Evolutionary conservation across 495 filamentous ascomycete genomes (phyloP), one percentile per base, ranked within the genome.

Genomic region (Aspergillus baeticus): DNA sequence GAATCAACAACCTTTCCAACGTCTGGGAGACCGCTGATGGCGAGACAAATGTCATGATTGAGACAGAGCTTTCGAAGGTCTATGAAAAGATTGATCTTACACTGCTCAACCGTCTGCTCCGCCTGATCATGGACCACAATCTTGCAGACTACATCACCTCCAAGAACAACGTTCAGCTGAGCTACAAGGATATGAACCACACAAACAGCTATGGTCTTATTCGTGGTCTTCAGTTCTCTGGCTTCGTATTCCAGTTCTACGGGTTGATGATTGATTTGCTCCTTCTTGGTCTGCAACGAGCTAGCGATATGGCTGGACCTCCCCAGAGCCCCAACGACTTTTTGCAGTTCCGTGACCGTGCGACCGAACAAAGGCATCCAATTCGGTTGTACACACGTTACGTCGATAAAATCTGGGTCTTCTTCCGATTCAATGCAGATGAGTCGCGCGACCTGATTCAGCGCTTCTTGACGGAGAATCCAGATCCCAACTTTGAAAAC

Each of bases 161-260:
- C 5, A 99, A 99, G 83, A 99, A 99, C 76, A 99, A 99, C 66
- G 95, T 99, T 14, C 92, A 97, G 63, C 81, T 99, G 52, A 97
- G 93, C 61, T 99, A 99, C 75, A 99, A 99, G 77, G 95, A 99
- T 65, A 99, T 99, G 95, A 98, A 96, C 65, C 95, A 99, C 68
- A 95, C 93, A 51, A 99, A 99, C 71, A 95, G 90, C 70, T 99
- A 98, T 65, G 95, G 95, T 48, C 85, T 99, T 85, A 97, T 98
- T 63, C 90, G 95, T 54, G 95, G 95, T 58, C 80, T 98, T 36
- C 95, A 98, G 66, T 99, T 99, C 70, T 96, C 93, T 1, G 95
- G 88, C 10, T 99, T 99, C 59, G 93, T 98, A 29, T 98, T 98
- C 84, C 95, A 99, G 70, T 99, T 91, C 81, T 99, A 98, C 61